Evolutionary conservation across 257 asterid species (phyloP).

Genomic region (Penstemon newberryi): DNA sequence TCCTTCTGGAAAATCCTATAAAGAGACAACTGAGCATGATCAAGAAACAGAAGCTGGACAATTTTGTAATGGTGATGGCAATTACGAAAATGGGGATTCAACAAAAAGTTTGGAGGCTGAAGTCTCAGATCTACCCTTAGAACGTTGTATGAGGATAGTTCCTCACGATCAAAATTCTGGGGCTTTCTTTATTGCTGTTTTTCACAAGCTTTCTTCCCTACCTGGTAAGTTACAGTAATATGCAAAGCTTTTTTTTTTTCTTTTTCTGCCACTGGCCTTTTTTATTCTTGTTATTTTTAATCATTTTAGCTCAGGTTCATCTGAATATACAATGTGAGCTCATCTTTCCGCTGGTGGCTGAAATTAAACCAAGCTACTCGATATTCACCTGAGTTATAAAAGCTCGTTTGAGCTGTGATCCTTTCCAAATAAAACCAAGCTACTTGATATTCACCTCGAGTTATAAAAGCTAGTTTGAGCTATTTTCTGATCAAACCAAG

Average conservation of each 20-base stretch:
- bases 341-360: background rate
- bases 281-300: background rate
- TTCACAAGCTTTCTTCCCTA: slow-evolving; percentile 63
- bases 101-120: slow-evolving; percentile 54
- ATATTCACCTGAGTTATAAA: too few species aligned
- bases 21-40: slow-evolving; percentile 49
- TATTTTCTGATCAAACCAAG: too few species aligned
- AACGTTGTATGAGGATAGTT: slow-evolving; percentile 93
- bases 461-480: too few species aligned
- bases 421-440: too few species aligned
- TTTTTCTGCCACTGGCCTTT: background rate
- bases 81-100: slow-evolving; percentile 39
- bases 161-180: slow-evolving; percentile 99
- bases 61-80: slow-evolving; percentile 28
- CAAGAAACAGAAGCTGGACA: slow-evolving; percentile 33
- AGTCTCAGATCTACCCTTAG: slow-evolving; percentile 76
- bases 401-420: too few species aligned
- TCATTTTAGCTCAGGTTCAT: background rate
- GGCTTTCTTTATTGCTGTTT: slow-evolving; percentile 94
- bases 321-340: background rate
- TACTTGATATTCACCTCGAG: too few species aligned
- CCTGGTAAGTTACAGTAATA: slow-evolving; percentile 52
- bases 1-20: slow-evolving; percentile 71
- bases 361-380: too few species aligned
- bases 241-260: background rate